Base-by-base conservation (phyloP, 495 filamentous ascomycete genomes). In the Xylaria grammica region DNA sequence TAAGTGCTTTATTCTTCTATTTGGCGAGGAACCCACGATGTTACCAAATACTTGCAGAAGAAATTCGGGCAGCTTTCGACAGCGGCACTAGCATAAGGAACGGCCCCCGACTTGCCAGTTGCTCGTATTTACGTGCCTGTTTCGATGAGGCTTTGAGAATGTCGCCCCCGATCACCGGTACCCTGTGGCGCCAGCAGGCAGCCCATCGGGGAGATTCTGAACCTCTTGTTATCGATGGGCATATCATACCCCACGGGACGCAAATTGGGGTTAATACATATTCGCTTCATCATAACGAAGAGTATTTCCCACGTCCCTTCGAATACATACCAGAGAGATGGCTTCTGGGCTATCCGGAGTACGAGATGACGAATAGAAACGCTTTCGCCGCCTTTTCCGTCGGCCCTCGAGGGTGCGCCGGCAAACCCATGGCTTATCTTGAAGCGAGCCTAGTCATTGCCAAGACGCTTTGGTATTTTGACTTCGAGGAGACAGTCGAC, bases 61-160 rank as follows among this genome's bases (percentile, higher is more conserved):
- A 82, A 61, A 63, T 85, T 17, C 74, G 76, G 3, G 53, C 30
- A 17, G 71, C 69, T 0, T 83, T 84, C 62, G 11, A 10, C 1
- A 70, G 52, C 45, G 65, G 68, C n/a, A 72, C 75, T 7, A 75
- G 80, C 32, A 36, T 36, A 1, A 81, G 83, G 24, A 29, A 40
- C 0, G 53, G 54, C 2, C 72, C 67, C 4, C 83, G 82, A 32
- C 73, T 89, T 0, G 68, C 77, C 9, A 80, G 79, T 3, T 70
- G 82, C 22, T 76, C 78, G 67, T 78, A 83, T 57, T 68, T 74
- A 1, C 72, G 74, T 17, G 78, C 76, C 2, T 79, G 82, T 66
- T 82, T 89, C 60, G 83, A 89, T 63, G 87, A 90, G 62, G 69
- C 82, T 0, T 70, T 90, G 67, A 81, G 88, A 15, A 69, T 89